Conservation (phyloP, 2,329 filamentous ascomycete genomes). For the Fusarium foetens region DNA sequence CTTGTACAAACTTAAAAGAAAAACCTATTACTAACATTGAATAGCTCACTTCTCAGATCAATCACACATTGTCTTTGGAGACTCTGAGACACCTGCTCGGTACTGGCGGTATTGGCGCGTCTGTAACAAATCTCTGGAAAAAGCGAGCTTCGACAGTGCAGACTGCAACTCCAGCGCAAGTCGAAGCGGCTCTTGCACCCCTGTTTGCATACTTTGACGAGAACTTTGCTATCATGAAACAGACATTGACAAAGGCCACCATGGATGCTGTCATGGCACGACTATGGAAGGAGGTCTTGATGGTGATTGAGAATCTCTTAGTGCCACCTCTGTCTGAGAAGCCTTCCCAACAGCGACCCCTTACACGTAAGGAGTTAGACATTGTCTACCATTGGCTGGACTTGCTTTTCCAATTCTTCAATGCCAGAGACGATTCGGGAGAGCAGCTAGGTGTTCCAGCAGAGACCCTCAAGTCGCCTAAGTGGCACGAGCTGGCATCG, state of each 20-base stretch:
- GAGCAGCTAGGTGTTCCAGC: slow-evolving; percentile 88
- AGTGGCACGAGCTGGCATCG: slow-evolving; percentile 96
- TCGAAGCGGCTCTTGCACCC: slow-evolving; percentile 83
- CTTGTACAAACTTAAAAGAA: background rate
- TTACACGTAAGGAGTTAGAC: slow-evolving; percentile 89
- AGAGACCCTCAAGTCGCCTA: slow-evolving; percentile 93
- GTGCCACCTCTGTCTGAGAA: slow-evolving; percentile 97
- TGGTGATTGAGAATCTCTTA: slow-evolving; percentile 88
- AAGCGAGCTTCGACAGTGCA: slow-evolving; percentile 66
- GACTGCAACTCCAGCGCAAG: slow-evolving; percentile 74
- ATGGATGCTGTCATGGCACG: slow-evolving; percentile 99
- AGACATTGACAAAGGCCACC: slow-evolving; percentile 92
- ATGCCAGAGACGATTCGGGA: slow-evolving; percentile 84
- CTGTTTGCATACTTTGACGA: slow-evolving; percentile 96
- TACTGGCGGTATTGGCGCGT: slow-evolving; percentile 74
- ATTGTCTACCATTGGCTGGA: slow-evolving; percentile 95
- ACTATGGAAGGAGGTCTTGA: slow-evolving; percentile 95
- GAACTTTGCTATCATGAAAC: slow-evolving; percentile 99
- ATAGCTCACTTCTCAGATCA: slow-evolving; percentile 92
- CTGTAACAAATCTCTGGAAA: slow-evolving; percentile 76
- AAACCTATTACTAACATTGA: slow-evolving; percentile 20
- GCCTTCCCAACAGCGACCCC: slow-evolving; percentile 82
- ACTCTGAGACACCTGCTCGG: slow-evolving; percentile 80
- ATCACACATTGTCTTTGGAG: slow-evolving; percentile 84
- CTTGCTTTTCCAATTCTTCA: slow-evolving; percentile 92